Conservation (phyloP, 2,329 filamentous ascomycete genomes). For the Alternaria gansuensis region DNA sequence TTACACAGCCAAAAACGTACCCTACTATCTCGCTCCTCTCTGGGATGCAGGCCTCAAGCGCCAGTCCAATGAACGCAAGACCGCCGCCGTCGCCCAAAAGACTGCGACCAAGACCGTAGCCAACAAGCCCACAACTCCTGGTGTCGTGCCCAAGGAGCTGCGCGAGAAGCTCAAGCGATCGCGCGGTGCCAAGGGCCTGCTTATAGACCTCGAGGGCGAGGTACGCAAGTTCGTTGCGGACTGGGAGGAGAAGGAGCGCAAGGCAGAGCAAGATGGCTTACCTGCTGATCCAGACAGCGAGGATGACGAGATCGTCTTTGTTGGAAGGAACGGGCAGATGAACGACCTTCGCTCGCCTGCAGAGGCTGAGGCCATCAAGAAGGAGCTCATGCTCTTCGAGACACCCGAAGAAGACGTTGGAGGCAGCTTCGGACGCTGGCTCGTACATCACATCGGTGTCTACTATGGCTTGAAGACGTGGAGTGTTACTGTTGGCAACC, state of each 20-base stretch:
- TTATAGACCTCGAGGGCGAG: constrained; percentile 85
- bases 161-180: constrained; percentile 81
- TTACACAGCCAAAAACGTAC: constrained; percentile 77
- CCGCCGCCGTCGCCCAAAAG: constrained; percentile 48
- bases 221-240: constrained; percentile 76
- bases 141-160: constrained; percentile 78
- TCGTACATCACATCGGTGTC: constrained; percentile 88
- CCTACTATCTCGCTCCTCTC: constrained; percentile 86
- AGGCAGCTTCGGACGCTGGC: constrained; percentile 87
- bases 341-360: constrained; percentile 63
- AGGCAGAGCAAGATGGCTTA: constrained; percentile 57
- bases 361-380: constrained; percentile 63
- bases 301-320: constrained; percentile 92
- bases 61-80: constrained; percentile 56
- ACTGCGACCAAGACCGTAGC: constrained; percentile 47
- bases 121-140: constrained; percentile 55
- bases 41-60: constrained; percentile 72
- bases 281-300: constrained; percentile 63
- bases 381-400: constrained; percentile 81
- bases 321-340: constrained; percentile 74
- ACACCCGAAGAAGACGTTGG: constrained; percentile 76
- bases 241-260: constrained; percentile 65
- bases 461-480: constrained; percentile 91
- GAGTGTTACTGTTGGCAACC: constrained; percentile 76
- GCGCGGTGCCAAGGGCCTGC: constrained; percentile 78